A percentile compares a stretch with the other conserved stretches of the same genome.
phyloP scores from a whole-genome alignment of 352 stramenopile genomes.

The Chrysophaeum taylorii region DNA sequence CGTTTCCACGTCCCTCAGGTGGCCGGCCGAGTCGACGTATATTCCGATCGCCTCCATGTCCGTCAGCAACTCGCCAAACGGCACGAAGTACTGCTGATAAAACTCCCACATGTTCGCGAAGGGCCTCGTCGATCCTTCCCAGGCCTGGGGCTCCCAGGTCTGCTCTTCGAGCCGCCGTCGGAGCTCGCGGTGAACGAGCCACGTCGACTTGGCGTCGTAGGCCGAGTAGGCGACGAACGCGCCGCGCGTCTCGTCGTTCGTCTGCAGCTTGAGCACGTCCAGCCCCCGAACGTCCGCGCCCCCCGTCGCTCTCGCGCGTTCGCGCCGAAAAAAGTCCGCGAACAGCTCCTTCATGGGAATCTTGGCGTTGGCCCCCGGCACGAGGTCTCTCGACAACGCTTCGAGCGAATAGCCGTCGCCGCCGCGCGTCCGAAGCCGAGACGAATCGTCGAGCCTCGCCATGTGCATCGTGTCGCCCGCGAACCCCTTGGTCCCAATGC shows the following conservation, averaged over 20 bases:
- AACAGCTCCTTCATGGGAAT: conserved; percentile 94
- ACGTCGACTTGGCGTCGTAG: conserved; percentile 93
- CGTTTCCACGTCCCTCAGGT: conserved; percentile 77
- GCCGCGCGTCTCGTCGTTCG: conserved; percentile 47
- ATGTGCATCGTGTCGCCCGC: conserved; percentile 99
- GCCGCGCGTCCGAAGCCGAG: conserved; percentile 38
- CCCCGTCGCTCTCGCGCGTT: conserved; percentile 71
- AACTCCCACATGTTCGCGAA: conserved; percentile 77
- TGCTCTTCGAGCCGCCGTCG: conserved; percentile 72
- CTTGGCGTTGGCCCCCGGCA: conserved; percentile 63
- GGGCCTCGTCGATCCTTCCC: background rate
- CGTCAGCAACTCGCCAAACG: conserved; percentile 95
- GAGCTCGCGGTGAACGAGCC: conserved; percentile 78
- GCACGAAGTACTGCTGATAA: conserved; percentile 86
- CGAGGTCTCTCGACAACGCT: conserved; percentile 60
- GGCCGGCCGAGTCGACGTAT: conserved; percentile 59
- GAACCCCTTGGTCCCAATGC: conserved; percentile 75
- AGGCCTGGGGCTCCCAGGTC: conserved; percentile 47
- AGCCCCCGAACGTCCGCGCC: too few species aligned
- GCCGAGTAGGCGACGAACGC: conserved; percentile 92
- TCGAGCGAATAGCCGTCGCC: conserved; percentile 83
- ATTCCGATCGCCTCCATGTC: conserved; percentile 85
- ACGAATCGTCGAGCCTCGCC: conserved; percentile 75
- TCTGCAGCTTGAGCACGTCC: conserved; percentile 14
- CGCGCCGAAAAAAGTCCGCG: conserved; percentile 63